phyloP scores from a whole-genome alignment of 345 rosid genomes.

The Pugionium cornutum region DNA sequence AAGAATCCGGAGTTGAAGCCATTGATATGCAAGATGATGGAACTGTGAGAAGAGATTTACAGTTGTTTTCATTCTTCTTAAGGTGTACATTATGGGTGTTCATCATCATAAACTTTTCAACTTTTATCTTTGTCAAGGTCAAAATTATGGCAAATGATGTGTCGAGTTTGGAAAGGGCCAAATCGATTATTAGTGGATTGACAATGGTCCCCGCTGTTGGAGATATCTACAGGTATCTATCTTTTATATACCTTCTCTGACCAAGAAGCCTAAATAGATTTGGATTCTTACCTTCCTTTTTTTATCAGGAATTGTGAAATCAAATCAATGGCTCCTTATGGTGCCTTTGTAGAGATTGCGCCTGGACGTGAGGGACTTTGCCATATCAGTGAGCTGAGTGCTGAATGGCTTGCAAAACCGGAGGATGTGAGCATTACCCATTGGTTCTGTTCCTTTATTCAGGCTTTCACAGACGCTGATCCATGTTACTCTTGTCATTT shows the following conservation, averaged over 20 bases:
- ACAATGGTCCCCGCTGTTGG: slow-evolving; percentile 90
- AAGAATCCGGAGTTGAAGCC: slow-evolving; percentile 90
- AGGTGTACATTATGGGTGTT: slow-evolving; percentile 1
- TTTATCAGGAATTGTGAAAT: slow-evolving; percentile 80
- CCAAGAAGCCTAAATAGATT: slow-evolving; percentile 10
- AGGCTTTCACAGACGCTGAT: slow-evolving; percentile 18
- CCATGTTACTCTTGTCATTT: slow-evolving; percentile 16
- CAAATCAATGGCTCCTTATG: slow-evolving; percentile 85
- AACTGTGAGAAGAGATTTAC: slow-evolving; percentile 54
- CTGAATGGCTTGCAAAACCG: slow-evolving; percentile 87
- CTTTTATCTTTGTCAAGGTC: slow-evolving; percentile 53
- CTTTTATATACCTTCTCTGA: slow-evolving; percentile 12
- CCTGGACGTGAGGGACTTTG: slow-evolving; percentile 99
- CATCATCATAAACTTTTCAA: slow-evolving; percentile 26
- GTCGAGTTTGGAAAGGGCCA: slow-evolving; percentile 78
- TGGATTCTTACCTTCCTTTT: slow-evolving; percentile 20
- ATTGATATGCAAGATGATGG: slow-evolving; percentile 91
- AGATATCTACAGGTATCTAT: slow-evolving; percentile 70
- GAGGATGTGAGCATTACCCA: slow-evolving; percentile 72
- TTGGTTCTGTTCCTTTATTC: slow-evolving; percentile 5
- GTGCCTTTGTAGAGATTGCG: slow-evolving; percentile 94
- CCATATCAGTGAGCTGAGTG: slow-evolving; percentile 91
- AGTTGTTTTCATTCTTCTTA: slow-evolving; percentile 16
- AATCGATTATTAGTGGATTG: slow-evolving; percentile 69
- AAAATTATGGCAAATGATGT: slow-evolving; percentile 83